Evolutionary conservation across 306 rosid genomes (phyloP), one percentile per base, ranked within the genome.

Genomic region (Vicia villosa): DNA sequence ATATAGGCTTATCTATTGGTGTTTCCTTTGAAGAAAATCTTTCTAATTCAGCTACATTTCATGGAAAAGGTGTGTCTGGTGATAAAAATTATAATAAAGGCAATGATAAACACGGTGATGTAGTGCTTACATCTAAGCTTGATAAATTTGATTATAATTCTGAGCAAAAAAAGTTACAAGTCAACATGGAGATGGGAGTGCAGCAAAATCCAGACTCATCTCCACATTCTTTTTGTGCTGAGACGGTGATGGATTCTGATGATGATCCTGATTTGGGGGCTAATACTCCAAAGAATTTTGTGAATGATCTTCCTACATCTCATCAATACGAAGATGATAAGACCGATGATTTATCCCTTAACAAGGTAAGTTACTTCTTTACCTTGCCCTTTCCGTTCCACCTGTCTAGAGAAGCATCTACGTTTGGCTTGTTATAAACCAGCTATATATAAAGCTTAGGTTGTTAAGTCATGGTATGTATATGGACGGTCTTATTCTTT

Each of bases 1-100:
- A 93, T 75, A 80, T 88, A 66, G 98, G 98, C 63, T 56, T 93
- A 69, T 26, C 82, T 59, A 73, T 32, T 69, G 56, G 74, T 73
- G 21, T 62, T 68, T 71, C 73, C 70, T 47, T 45, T 57, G 80
- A 77, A 32, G 73, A 75, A 52, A 34, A 59, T 50, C 32, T 58
- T 56, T 68, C 56, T 71, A 77, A 30, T 75, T 80, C 77, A 36
- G 58, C 72, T 60, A 42, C 50, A 41, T 80, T 81, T 63, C 82
- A 59, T 50, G 79, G 54, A 52, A 77, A 86, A 67, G 88, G 81
- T 63, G 77, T 85, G 42, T 74, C 87, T 36, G 49, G 46, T 38
- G 74, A 74, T 72, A 74, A 80, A 70, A 79, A 77, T 47, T 51
- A 30, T 55, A 37, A 12, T 36, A 66, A 66, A 55, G 55, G 56